Conservation (phyloP, 371 early-diverging fungal genomes). For the Funneliformis caledonium region DNA sequence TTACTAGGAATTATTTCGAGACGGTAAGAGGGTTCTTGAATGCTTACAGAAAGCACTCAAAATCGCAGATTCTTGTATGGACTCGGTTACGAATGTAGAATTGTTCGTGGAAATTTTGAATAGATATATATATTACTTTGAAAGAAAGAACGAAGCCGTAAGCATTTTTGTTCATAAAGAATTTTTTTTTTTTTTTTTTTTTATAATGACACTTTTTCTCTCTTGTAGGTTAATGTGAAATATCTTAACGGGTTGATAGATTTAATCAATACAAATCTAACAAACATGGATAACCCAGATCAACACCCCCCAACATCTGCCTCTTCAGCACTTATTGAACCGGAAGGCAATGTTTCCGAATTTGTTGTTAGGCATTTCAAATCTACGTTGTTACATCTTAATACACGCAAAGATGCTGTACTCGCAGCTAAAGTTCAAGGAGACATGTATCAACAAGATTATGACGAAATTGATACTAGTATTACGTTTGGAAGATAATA, state of each 20-base stretch:
- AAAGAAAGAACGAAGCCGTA: constrained; percentile 78
- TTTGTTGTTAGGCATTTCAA: constrained; percentile 64
- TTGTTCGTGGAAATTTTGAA: constrained; percentile 92
- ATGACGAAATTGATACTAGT: constrained; percentile 39
- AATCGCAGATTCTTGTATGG: constrained; percentile 90
- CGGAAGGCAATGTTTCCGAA: constrained; percentile 53
- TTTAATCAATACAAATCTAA: constrained; percentile 76
- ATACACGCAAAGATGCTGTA: constrained; percentile 40
- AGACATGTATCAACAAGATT: background rate
- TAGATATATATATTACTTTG: constrained; percentile 86
- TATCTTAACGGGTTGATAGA: constrained; percentile 90
- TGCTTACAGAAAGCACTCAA: constrained; percentile 89
- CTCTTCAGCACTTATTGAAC: constrained; percentile 57
- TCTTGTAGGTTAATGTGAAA: constrained; percentile 71
- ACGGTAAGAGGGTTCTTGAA: constrained; percentile 82
- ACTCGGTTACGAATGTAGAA: constrained; percentile 78
- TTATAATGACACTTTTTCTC: constrained; percentile 3
- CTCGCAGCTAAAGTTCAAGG: constrained; percentile 32
- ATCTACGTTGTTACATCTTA: constrained; percentile 58
- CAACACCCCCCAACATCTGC: constrained; percentile 61
- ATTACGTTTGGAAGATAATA: background rate
- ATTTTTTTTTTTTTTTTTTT: background rate
- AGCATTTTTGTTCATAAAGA: constrained; percentile 36
- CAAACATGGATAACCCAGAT: constrained; percentile 68
- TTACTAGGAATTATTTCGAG: constrained; percentile 59